Conservation (phyloP, 2,329 filamentous ascomycete genomes). For the Talaromyces sp. region DNA sequence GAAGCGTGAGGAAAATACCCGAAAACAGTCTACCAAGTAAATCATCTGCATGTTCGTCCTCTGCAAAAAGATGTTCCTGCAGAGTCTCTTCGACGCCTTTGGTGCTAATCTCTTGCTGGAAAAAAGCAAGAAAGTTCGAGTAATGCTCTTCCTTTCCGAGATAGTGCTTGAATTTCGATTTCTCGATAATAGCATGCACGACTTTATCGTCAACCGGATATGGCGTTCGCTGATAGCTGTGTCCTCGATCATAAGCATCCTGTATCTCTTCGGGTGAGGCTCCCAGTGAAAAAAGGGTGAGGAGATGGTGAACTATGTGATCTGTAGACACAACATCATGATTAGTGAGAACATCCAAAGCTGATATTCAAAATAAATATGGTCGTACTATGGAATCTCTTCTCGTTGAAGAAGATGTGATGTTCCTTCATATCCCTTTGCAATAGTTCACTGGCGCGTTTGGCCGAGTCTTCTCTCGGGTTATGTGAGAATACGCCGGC, state of each 20-base stretch:
- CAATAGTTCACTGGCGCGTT: slow-evolving; percentile 63
- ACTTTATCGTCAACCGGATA: slow-evolving; percentile 48
- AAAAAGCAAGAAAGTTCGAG: slow-evolving; percentile 71
- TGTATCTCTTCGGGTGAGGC: slow-evolving; percentile 60
- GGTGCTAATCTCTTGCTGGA: slow-evolving; percentile 66
- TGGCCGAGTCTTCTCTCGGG: slow-evolving; percentile 57
- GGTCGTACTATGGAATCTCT: slow-evolving; percentile 64
- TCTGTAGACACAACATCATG: slow-evolving; percentile 38
- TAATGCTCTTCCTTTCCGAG: slow-evolving; percentile 66
- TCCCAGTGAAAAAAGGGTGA: slow-evolving; percentile 72
- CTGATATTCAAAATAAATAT: not conserved
- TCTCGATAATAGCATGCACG: slow-evolving; percentile 56
- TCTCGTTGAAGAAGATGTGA: slow-evolving; percentile 75
- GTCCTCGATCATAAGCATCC: slow-evolving; percentile 62
- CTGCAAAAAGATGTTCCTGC: slow-evolving; percentile 65
- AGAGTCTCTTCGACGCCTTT: slow-evolving; percentile 62
- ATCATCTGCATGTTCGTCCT: slow-evolving; percentile 62
- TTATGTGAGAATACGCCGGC: slow-evolving; percentile 46
- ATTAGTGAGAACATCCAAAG: not conserved
- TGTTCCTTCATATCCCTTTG: slow-evolving; percentile 70
- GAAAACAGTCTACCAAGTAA: slow-evolving; percentile 67
- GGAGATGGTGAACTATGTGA: slow-evolving; percentile 74
- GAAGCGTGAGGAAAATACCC: slow-evolving; percentile 42
- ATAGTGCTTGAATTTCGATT: slow-evolving; percentile 54
- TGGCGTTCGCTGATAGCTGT: slow-evolving; percentile 61